Conservation (phyloP, 495 filamentous ascomycete genomes). For the Annulohypoxylon maeteangense region DNA sequence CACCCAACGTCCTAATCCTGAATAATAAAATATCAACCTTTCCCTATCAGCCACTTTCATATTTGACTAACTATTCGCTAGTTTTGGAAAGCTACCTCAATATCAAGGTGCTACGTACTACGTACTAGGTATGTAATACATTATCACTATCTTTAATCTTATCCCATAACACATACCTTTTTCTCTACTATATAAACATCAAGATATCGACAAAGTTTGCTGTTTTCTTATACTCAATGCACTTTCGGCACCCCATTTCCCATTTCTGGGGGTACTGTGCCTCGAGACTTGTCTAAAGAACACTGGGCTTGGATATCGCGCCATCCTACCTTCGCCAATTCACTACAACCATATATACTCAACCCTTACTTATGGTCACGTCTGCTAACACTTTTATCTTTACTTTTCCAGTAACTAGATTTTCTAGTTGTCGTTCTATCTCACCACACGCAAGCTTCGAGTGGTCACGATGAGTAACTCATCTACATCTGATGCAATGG, state of each 20-base stretch:
- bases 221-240: no score
- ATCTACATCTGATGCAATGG: slow-evolving; percentile 11
- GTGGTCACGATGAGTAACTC: slow-evolving; percentile 6
- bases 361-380: no score
- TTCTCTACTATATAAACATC: background rate
- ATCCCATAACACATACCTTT: background rate
- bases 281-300: no score
- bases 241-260: no score
- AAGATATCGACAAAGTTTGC: background rate
- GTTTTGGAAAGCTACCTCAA: background rate
- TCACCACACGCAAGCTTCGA: background rate
- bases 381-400: background rate
- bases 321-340: no score
- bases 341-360: background rate
- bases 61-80: background rate
- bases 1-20: background rate
- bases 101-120: no score
- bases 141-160: background rate
- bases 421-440: background rate
- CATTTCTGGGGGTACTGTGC: no score
- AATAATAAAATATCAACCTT: background rate
- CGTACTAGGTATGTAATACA: background rate
- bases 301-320: no score
- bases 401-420: background rate
- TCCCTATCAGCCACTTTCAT: background rate